Conservation (phyloP, 2,329 filamentous ascomycete genomes). For the Thielaviopsis euricoi region DNA sequence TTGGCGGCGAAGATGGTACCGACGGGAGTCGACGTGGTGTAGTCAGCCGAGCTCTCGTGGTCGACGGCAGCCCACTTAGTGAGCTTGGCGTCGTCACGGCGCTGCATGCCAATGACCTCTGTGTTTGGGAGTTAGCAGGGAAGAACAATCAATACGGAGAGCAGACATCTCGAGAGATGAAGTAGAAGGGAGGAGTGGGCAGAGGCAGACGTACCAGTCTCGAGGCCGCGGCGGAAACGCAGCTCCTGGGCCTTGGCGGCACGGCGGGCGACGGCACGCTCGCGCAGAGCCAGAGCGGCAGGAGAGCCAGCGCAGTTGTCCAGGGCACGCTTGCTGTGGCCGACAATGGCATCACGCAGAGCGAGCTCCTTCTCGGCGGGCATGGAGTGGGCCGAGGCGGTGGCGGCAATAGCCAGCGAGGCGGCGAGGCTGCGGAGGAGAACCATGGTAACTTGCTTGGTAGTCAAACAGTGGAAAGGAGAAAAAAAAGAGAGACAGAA, state of each 20-base stretch:
- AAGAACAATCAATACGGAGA: too few species aligned
- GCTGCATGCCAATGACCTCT: background rate
- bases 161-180: too few species aligned
- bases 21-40: background rate
- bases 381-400: background rate
- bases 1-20: background rate
- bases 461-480: too few species aligned
- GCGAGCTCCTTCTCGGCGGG: background rate
- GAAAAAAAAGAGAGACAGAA: background rate
- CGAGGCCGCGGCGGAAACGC: background rate
- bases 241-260: background rate
- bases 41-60: background rate
- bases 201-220: conserved; percentile 3
- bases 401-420: background rate
- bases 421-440: background rate
- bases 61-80: background rate
- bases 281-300: background rate
- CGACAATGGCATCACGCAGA: background rate
- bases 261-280: background rate
- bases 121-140: too few species aligned
- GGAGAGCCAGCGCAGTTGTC: background rate
- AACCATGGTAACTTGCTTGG: background rate
- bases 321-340: background rate
- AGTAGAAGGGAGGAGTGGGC: too few species aligned
- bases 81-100: background rate